A percentile compares a stretch with the other conserved stretches of the same genome.
Conservation (phyloP, 441 rosid species). For the Hypseocharis bilobata region DNA sequence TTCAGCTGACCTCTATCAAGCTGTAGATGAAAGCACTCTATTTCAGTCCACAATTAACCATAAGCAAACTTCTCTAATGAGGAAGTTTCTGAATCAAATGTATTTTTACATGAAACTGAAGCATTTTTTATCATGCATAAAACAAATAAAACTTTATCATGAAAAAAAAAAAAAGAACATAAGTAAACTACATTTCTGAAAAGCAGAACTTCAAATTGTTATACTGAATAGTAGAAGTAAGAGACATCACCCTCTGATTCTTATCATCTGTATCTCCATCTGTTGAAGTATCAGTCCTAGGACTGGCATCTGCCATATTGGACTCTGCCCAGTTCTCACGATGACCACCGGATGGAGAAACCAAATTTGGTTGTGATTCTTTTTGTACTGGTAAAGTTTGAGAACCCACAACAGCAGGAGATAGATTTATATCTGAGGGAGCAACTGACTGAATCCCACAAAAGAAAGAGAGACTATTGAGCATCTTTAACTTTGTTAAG, state of each 20-base stretch:
- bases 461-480: conserved; percentile 1
- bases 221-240: conserved; percentile 13
- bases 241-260: conserved; percentile 53
- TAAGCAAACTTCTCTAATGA: background rate
- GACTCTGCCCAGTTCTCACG: conserved; percentile 56
- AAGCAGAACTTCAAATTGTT: background rate
- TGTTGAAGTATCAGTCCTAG: conserved; percentile 68
- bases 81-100: background rate
- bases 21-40: conserved; percentile 37
- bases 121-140: background rate
- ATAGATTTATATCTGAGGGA: conserved; percentile 32
- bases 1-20: conserved; percentile 42
- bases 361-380: conserved; percentile 32
- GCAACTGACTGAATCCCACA: conserved; percentile 31
- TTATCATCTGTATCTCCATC: conserved; percentile 66
- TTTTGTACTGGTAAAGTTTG: conserved; percentile 32
- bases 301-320: conserved; percentile 61
- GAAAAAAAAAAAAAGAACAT: background rate
- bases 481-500: conserved; percentile 17
- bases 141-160: background rate
- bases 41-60: conserved; percentile 9
- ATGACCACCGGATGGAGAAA: conserved; percentile 36
- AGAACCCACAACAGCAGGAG: conserved; percentile 29
- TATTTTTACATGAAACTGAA: background rate
- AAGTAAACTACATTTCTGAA: background rate